Conservation (phyloP, 495 filamentous ascomycete genomes). For the Neurospora tetraspora region DNA sequence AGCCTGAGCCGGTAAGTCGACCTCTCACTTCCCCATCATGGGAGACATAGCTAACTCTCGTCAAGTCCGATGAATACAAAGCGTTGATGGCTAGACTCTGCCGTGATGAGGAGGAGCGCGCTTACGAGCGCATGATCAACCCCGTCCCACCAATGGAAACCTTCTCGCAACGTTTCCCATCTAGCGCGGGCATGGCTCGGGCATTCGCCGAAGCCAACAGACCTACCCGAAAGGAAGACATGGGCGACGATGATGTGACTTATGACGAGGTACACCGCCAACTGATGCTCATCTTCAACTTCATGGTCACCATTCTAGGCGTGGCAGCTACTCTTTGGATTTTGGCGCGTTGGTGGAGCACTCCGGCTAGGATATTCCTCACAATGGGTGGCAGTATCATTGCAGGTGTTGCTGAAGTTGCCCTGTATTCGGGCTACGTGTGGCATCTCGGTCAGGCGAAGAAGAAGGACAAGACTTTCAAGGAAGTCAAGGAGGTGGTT, state of each 20-base stretch:
- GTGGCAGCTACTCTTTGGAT: constrained; percentile 66
- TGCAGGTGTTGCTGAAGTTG: constrained; percentile 79
- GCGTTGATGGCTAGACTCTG: constrained; percentile 80
- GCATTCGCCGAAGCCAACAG: constrained; percentile 41
- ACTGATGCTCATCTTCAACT: constrained; percentile 62
- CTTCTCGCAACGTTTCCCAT: constrained; percentile 49
- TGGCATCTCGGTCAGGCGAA: constrained; percentile 66
- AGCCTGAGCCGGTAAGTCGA: constrained; percentile 61
- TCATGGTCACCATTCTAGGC: constrained; percentile 61
- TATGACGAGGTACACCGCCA: constrained; percentile 66
- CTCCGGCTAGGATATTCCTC: constrained; percentile 55
- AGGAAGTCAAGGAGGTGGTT: constrained; percentile 61
- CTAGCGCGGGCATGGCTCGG: constrained; percentile 32
- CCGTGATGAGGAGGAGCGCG: constrained; percentile 62
- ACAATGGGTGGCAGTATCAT: constrained; percentile 57
- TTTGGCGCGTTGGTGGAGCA: constrained; percentile 57
- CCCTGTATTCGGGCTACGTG: constrained; percentile 79
- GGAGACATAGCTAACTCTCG: not conserved
- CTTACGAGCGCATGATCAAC: constrained; percentile 68
- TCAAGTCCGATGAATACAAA: constrained; percentile 64
- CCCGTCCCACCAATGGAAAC: constrained; percentile 45
- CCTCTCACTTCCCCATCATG: not conserved
- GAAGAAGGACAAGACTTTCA: constrained; percentile 48
- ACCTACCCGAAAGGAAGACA: constrained; percentile 25
- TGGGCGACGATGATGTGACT: constrained; percentile 46